Percentiles rank a stretch among this genome's conserved stretches.
Evolutionary conservation across 2,329 filamentous ascomycete species (phyloP).

Genomic region (Epichloe scottii): DNA sequence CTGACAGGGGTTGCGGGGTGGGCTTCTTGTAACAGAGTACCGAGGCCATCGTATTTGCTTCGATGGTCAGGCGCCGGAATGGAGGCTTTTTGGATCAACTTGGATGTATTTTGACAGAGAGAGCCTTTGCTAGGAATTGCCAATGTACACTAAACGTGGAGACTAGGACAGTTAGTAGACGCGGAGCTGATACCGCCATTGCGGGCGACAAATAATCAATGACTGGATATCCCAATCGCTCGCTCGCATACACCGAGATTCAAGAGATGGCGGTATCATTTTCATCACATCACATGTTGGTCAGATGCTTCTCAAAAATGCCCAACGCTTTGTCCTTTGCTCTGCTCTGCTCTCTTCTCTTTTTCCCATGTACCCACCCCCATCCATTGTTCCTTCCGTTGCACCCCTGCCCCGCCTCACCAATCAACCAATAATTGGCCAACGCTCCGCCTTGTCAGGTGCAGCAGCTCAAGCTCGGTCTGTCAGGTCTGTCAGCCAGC

Average conservation of each 20-base stretch:
- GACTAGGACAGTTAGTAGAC: background rate
- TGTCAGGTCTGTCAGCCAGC: background rate
- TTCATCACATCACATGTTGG: no score
- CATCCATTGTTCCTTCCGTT: background rate
- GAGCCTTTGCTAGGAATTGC: background rate
- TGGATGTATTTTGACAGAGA: background rate
- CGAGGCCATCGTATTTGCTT: background rate
- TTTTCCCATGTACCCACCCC: background rate
- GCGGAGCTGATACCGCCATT: background rate
- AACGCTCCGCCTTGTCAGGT: background rate
- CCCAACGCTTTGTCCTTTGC: no score
- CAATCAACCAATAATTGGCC: background rate
- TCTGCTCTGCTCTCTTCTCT: background rate
- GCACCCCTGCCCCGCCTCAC: background rate
- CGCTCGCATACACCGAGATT: no score
- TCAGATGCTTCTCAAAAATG: no score
- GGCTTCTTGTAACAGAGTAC: background rate
- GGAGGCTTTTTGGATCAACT: constrained; percentile 4
- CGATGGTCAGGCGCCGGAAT: background rate
- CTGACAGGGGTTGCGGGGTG: background rate
- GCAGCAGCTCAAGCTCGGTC: background rate
- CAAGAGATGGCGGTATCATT: background rate
- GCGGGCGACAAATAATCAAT: background rate
- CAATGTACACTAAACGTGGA: background rate
- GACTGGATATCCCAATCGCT: background rate